Base-by-base conservation (phyloP, 2,329 filamentous ascomycete genomes). In the Aureobasidium sp. region DNA sequence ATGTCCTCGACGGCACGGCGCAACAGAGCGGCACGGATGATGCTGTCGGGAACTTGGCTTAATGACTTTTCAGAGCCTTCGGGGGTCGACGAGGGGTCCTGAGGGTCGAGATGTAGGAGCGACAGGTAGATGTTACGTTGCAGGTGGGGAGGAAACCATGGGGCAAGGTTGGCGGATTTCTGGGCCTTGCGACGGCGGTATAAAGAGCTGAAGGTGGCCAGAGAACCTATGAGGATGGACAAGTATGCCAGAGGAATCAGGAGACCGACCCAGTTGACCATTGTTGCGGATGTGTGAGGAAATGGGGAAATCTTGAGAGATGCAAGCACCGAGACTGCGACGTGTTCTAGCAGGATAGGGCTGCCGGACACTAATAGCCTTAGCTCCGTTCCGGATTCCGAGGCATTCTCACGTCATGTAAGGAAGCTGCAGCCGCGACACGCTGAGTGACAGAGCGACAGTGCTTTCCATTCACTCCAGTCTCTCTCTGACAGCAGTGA, bases 121-220 rank as follows among this genome's bases (percentile, higher is more conserved):
- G 90, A 90, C 56, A 95, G 81, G 76, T 97, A 98, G 66, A 98
- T 82, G 71, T 98, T 90, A 71, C 91, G 88, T 71, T 93, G 87
- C 48, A 94, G 77, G 69, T 98, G 90, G 49, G 86, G 80, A 21
- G 85, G 84, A 71, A 98, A 98, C 91, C 93, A 98, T 61, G 91
- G 90, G 61, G 87, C 89, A 57, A 98, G 83, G 61, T 87, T 88
- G 51, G 88, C 85, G 63, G 86, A 86, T 73, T 89, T 83, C 60
- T 68, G 63, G 55, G 87, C 84, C 79, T 95, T 93, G 70, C 93
- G 83, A 74, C 93, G 91, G 64, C 91, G 85, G 72, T 97, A 97
- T 58, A 97, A 82, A 54, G 82, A 88, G 42, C 89, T 94, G 73
- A 98, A 98, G 59, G 89, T 93, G 67, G 86, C 85, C 61, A 98